Base-by-base conservation (phyloP, 768 basidiomycete species). In the Tulasnella sp. region DNA sequence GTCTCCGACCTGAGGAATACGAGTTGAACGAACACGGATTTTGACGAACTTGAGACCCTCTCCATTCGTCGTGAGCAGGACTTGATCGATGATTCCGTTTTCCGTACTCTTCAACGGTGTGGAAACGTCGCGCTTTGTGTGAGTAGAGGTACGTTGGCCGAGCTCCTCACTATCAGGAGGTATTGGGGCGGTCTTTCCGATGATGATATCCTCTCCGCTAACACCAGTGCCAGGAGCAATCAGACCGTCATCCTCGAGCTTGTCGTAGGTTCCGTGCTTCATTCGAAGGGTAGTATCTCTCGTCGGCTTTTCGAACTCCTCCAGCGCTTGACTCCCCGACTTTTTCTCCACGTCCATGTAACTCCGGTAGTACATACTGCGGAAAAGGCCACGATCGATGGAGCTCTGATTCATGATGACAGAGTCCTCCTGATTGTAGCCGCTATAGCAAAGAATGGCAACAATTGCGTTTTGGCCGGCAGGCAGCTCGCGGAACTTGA, bases 341-440 rank as follows among this genome's bases (percentile, higher is more conserved):
- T 92, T 94, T 86, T 98, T 98, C 83, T 98, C 97, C 67, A 95
- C 85, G 80, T 99, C 97, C 90, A 95, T 97, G 79, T 98, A 98
- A 77, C 94, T 94, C 76, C 97, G 88, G 80, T 98, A 98, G 81
- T 98, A 99, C 77, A 99, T 92, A 83, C 94, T 96, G 41, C 96
- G 88, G 90, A 99, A 99, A 36, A 99, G 85, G 73, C 97, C 96
- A 73, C 97, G 92, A 78, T 99, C 96, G 76, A 99, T 92, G 34
- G 97, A 96, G 76, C 92, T 94, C 81, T 99, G 97, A 79, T 98
- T 98, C 96, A 99, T 98, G 82, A 99, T 98, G 81, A 99, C 97
- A 75, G 97, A 99, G 86, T 99, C 97, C 87, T 98, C 97, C 82
- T 99, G 97, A 80, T 99, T 99, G 82, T 99, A 99, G 64, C 96